A percentile compares a stretch with the other conserved stretches of the same genome.
Conservation (phyloP, 768 basidiomycete genomes). For the Mycena galopus region DNA sequence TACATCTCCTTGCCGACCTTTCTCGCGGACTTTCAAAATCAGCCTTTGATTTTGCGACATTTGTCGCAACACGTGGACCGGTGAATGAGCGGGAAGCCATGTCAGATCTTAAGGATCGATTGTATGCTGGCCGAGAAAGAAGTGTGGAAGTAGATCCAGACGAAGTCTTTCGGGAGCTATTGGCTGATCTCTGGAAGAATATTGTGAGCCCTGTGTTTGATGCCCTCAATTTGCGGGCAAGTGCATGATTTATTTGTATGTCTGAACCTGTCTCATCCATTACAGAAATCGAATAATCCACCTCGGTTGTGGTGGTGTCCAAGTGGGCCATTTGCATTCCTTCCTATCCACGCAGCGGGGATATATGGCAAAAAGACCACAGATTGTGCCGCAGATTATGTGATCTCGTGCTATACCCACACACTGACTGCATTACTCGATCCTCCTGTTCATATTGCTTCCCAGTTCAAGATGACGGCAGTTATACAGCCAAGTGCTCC, state of each 20-base stretch:
- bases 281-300: not conserved
- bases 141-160: not conserved
- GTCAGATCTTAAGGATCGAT: not conserved
- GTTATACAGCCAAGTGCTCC: constrained; percentile 13
- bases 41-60: not conserved
- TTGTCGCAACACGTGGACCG: not conserved
- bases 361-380: constrained; percentile 13
- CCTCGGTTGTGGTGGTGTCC: constrained; percentile 10
- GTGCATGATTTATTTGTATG: not conserved
- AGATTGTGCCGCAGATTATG: constrained; percentile 27
- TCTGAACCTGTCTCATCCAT: not conserved
- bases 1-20: not conserved
- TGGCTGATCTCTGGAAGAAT: not conserved
- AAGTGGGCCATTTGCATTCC: constrained; percentile 3
- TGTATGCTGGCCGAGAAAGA: not conserved
- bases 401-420: constrained; percentile 35
- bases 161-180: not conserved
- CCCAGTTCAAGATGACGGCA: constrained; percentile 10
- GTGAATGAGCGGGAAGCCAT: too few relatives aligned
- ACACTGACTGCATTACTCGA: constrained; percentile 28
- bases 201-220: not conserved
- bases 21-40: not conserved
- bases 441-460: not conserved
- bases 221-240: too few relatives aligned
- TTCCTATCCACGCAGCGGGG: constrained; percentile 37